Percentiles rank a stretch among this genome's conserved stretches.
Evolutionary conservation across 108 stramenopile genomes (phyloP).

Genomic region (Mediolabrus comicus): DNA sequence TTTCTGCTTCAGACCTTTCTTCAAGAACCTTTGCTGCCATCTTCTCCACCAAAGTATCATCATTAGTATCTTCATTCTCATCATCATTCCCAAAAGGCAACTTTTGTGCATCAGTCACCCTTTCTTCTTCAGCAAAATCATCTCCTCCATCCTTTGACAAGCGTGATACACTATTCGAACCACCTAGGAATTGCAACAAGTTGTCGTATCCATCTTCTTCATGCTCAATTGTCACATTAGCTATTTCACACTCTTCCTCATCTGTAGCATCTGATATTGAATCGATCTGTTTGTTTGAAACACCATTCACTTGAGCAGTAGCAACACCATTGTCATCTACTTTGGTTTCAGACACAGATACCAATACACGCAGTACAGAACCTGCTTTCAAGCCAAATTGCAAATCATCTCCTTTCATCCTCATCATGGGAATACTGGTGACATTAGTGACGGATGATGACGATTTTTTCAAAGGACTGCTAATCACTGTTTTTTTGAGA

Average conservation of each 20-base stretch:
- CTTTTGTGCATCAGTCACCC: not conserved
- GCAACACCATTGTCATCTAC: not conserved
- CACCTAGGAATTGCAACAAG: too few species aligned
- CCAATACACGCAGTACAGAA: not conserved
- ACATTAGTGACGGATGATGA: not conserved
- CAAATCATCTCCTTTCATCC: slow-evolving; percentile 3
- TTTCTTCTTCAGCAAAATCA: not conserved
- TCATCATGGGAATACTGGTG: not conserved
- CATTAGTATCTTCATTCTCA: too few species aligned
- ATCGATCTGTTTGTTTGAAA: too few species aligned
- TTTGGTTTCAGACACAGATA: not conserved
- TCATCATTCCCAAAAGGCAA: not conserved
- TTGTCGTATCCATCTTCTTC: too few species aligned
- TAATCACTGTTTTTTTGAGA: not conserved
- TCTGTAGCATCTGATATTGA: not conserved
- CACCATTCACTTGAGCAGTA: too few species aligned
- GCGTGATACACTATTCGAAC: too few species aligned
- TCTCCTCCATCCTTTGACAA: too few species aligned
- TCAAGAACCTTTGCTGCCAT: too few species aligned
- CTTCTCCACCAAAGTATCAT: too few species aligned
- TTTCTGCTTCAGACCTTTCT: too few species aligned
- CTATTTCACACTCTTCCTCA: too few species aligned
- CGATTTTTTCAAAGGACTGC: not conserved
- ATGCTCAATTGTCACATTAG: too few species aligned
- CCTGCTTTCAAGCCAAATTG: not conserved